phyloP scores from a whole-genome alignment of 2,329 filamentous ascomycete genomes.

The Diplocarpon mali region DNA sequence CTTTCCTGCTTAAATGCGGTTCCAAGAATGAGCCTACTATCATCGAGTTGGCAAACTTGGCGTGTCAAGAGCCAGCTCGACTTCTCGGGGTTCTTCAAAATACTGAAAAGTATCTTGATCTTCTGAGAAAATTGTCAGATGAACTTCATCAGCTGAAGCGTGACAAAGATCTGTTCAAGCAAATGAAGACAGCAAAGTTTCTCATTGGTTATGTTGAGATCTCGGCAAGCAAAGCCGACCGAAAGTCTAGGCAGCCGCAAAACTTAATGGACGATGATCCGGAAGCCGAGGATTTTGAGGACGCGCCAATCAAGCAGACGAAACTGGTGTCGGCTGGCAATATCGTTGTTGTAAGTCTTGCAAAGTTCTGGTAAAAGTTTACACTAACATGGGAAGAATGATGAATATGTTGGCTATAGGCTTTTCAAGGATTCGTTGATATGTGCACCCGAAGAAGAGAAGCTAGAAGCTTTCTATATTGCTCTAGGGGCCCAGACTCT shows the following conservation, averaged over 20 bases:
- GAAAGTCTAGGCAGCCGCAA: conserved; percentile 9
- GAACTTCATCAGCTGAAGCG: conserved; percentile 57
- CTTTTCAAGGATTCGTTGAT: conserved; percentile 78
- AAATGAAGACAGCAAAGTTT: conserved; percentile 66
- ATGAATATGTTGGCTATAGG: conserved; percentile 82
- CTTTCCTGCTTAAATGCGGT: conserved; percentile 78
- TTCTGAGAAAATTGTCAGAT: conserved; percentile 73
- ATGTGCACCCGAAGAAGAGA: conserved; percentile 82
- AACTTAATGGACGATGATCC: conserved; percentile 33
- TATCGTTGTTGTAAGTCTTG: conserved; percentile 49
- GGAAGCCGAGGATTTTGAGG: conserved; percentile 33
- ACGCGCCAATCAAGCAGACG: conserved; percentile 39
- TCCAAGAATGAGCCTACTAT: conserved; percentile 88
- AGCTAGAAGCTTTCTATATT: conserved; percentile 73
- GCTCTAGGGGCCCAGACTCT: conserved; percentile 69
- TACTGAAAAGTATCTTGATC: conserved; percentile 73
- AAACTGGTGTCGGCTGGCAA: conserved; percentile 61
- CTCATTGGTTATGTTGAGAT: conserved; percentile 77
- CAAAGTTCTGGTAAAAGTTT: neutral
- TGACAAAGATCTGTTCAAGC: conserved; percentile 66
- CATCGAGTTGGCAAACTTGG: conserved; percentile 68
- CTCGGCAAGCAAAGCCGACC: conserved; percentile 16
- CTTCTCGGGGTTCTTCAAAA: conserved; percentile 71
- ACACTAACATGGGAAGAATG: conserved; percentile 33
- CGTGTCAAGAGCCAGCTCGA: conserved; percentile 74